A percentile compares a stretch with the other conserved stretches of the same genome.
These are phyloP conservation scores for Aureobasidium sp. DNA, from an alignment of 2,329 filamentous ascomycete genomes.

Conservation along the genomic window DNA sequence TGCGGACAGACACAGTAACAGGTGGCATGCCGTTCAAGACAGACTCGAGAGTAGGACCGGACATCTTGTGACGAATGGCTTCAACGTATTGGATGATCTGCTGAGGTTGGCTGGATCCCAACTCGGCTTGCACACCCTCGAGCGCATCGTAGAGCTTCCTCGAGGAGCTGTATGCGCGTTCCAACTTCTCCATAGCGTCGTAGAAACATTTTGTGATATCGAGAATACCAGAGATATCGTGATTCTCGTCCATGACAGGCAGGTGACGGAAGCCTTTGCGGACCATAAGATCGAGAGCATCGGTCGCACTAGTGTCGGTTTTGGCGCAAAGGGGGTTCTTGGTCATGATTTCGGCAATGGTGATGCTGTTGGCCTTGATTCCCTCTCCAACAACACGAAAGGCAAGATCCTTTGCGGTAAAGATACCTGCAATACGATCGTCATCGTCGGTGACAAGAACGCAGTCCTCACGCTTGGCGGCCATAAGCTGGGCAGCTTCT, in stretches of 20 bases:
- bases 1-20: conserved; percentile 89
- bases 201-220: conserved; percentile 99
- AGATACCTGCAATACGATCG: conserved; percentile 95
- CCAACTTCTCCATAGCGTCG: conserved; percentile 98
- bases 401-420: conserved; percentile 96
- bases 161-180: conserved; percentile 96
- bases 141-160: conserved; percentile 94
- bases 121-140: conserved; percentile 94
- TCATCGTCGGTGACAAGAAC: conserved; percentile 97
- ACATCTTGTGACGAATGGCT: conserved; percentile 92
- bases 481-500: conserved; percentile 97
- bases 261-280: conserved; percentile 95
- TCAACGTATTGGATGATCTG: conserved; percentile 99
- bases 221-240: conserved; percentile 94
- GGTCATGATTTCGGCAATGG: conserved; percentile 98
- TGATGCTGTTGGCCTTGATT: conserved; percentile 79
- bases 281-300: conserved; percentile 96
- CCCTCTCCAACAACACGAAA: conserved; percentile 93
- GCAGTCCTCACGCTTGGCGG: conserved; percentile 95
- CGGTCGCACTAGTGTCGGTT: conserved; percentile 95
- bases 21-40: conserved; percentile 88
- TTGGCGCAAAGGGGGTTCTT: conserved; percentile 97
- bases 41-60: conserved; percentile 88
- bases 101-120: conserved; percentile 91
- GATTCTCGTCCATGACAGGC: conserved; percentile 99